Conservation (phyloP, 306 rosid genomes). For the Alnus glutinosa region DNA sequence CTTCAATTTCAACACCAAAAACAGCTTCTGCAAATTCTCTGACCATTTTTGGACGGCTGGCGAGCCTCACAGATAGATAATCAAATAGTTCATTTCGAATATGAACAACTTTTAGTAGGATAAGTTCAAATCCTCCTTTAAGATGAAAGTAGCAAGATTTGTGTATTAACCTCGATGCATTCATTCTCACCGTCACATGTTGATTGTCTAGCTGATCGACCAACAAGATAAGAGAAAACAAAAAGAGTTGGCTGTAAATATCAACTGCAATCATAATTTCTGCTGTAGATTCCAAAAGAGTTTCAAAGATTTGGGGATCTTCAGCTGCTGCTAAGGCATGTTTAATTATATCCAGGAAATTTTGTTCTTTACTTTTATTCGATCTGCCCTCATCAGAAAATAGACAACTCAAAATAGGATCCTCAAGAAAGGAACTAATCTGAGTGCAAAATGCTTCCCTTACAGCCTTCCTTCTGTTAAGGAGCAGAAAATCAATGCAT, state of each 20-base stretch:
- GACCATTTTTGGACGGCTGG: conserved; percentile 65
- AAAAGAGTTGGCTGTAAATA: conserved; percentile 55
- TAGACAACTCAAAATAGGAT: conserved; percentile 49
- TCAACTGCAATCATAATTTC: conserved; percentile 77
- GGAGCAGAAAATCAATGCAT: conserved; percentile 61
- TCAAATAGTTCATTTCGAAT: conserved; percentile 75
- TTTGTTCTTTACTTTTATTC: conserved; percentile 56
- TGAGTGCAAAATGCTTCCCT: conserved; percentile 90
- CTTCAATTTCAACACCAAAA: conserved; percentile 74
- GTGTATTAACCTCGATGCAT: conserved; percentile 80
- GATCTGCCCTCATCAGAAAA: conserved; percentile 46
- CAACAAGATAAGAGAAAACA: conserved; percentile 69
- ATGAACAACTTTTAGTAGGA: conserved; percentile 69
- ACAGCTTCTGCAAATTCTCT: conserved; percentile 89
- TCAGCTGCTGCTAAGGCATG: conserved; percentile 51
- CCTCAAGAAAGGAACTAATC: conserved; percentile 68
- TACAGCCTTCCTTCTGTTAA: conserved; percentile 54
- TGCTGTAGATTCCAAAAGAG: conserved; percentile 77
- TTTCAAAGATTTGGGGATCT: conserved; percentile 61
- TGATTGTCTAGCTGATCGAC: conserved; percentile 83
- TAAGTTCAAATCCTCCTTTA: conserved; percentile 65
- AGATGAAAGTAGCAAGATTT: conserved; percentile 68
- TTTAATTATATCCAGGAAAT: conserved; percentile 57
- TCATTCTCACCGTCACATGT: conserved; percentile 69
- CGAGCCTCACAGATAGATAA: conserved; percentile 66